Evolutionary conservation across 495 filamentous ascomycete species (phyloP), one percentile per base, ranked within the genome.

Genomic region (Podospora sp.): DNA sequence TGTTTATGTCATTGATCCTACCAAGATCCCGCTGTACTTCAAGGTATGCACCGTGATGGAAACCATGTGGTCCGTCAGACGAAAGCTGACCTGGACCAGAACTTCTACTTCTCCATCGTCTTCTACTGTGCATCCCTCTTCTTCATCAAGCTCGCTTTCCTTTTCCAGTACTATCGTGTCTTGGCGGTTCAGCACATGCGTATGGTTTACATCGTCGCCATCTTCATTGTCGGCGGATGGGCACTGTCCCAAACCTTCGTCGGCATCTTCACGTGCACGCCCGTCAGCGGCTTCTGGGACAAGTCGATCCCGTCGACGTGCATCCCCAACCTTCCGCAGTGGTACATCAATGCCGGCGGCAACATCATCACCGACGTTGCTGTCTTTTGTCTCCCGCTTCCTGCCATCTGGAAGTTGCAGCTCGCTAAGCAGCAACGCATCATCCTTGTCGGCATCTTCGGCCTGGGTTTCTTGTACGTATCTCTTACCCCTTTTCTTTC

Each of bases 281-380:
- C 75, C n/a, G 51, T 77, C 59, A n/a, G 60, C 9, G 69, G 66
- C 6, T 75, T 77, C 63, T 77, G 75, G 75, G 68, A 74, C 67
- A 50, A 14, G 12, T 53, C 61, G 14, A 52, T 71, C 57, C 0
- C 55, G 7, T 59, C 66, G 9, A 72, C 40, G 18, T 78, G 76
- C 59, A 72, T 76, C 26, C 67, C 71, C 57, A 73, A 73, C 59
- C 65, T 75, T 18, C 70, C 72, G 8, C 70, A 72, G 24, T 75
- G 72, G 67, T 76, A 76, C 60, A 70, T 76, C 71, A 76, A 78
- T 26, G 78, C 78, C 1, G 76, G 72, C 36, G 72, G 78, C 24
- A 79, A 75, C 62, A 79, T 80, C 64, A 67, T 75, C 18, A 79
- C 78, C 5, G 78, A 80, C 60, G 65, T 80, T n/a, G 72, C 65